These are phyloP conservation scores for Pseudocercospora vitis DNA, from an alignment of 2,329 filamentous ascomycete species.

Conservation along the genomic window DNA sequence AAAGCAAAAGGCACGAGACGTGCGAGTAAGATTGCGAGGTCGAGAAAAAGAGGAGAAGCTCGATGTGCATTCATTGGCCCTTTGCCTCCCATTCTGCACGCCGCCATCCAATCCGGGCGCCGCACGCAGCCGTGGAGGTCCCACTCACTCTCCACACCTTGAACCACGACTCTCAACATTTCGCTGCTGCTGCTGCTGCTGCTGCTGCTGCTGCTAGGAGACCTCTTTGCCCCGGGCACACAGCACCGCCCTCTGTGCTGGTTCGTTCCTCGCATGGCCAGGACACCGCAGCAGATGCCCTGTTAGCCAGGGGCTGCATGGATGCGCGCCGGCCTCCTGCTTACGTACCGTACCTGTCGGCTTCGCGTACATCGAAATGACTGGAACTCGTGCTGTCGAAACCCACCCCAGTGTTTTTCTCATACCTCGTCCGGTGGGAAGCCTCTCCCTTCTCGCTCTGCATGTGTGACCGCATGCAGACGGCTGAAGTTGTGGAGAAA, in stretches of 20 bases:
- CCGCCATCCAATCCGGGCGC: conserved; percentile 9
- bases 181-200: conserved; percentile 12
- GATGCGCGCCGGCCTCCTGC: conserved; percentile 12
- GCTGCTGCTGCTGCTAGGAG: conserved; percentile 4
- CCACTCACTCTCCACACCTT: conserved; percentile 11
- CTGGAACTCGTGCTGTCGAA: no score
- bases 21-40: conserved; percentile 18
- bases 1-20: conserved; percentile 10
- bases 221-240: neutral
- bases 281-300: neutral
- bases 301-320: neutral
- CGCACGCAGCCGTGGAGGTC: neutral
- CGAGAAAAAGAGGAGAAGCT: conserved; percentile 8
- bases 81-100: conserved; percentile 3
- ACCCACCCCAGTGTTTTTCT: no score
- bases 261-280: neutral
- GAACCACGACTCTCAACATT: conserved; percentile 15
- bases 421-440: no score
- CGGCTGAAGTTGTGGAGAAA: neutral
- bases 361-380: conserved; percentile 17
- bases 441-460: no score
- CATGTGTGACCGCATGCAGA: no score
- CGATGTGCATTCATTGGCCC: conserved; percentile 11
- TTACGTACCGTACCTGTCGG: neutral
- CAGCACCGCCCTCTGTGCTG: neutral